phyloP scores from a whole-genome alignment of 108 stramenopile species.

The Fistulifera solaris region DNA sequence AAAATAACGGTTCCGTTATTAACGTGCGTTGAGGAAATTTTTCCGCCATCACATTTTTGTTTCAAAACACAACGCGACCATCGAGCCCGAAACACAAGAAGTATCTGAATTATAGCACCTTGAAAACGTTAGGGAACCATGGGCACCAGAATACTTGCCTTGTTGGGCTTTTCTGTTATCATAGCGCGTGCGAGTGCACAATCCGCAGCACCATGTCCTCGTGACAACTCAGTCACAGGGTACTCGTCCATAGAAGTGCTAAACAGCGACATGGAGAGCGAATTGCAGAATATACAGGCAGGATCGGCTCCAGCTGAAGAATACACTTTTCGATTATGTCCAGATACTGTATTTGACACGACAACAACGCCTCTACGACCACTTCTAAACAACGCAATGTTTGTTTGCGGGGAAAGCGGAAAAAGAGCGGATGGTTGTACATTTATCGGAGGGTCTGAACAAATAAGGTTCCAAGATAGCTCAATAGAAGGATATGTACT shows the following conservation, averaged over 20 bases:
- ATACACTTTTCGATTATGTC: background rate
- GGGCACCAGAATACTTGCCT: background rate
- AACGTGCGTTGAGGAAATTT: too few species aligned
- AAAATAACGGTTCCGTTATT: too few species aligned
- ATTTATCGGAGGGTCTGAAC: background rate
- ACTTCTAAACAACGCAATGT: background rate
- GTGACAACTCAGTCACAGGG: background rate
- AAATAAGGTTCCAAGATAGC: background rate
- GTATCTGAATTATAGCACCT: background rate
- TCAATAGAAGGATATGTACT: background rate
- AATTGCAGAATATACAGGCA: background rate
- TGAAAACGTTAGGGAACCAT: background rate
- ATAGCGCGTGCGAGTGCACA: background rate
- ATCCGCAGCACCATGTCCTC: background rate
- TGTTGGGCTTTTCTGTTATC: background rate
- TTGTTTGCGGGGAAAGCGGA: background rate
- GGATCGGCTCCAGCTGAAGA: background rate
- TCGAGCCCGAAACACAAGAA: background rate
- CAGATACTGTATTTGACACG: conserved; percentile 2
- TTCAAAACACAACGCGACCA: background rate
- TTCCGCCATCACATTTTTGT: background rate
- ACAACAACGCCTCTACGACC: background rate
- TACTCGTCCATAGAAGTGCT: background rate
- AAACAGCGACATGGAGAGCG: background rate
- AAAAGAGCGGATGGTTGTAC: background rate